Conservation (phyloP, 148 eudicot genomes). For the Oxyria digyna region DNA sequence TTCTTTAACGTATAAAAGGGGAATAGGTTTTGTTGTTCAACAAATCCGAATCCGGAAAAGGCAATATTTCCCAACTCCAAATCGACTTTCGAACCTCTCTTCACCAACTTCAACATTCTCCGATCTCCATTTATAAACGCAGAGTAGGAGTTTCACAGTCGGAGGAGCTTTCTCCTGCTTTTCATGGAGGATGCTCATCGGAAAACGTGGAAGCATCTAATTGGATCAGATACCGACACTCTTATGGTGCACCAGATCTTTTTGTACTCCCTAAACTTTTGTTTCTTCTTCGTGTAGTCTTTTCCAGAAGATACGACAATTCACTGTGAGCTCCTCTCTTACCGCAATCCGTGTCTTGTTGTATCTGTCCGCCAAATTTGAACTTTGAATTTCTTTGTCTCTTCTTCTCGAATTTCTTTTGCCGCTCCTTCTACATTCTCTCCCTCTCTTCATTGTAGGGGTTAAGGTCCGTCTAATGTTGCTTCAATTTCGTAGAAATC, state of each 20-base stretch:
- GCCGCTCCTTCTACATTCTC: neutral
- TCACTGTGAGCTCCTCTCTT: neutral
- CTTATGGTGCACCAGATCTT: neutral
- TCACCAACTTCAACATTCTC: neutral
- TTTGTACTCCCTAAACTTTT: neutral
- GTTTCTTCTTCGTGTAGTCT: neutral
- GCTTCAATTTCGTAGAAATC: neutral
- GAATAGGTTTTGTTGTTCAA: neutral
- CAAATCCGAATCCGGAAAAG: neutral
- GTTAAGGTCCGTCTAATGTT: neutral
- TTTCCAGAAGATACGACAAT: neutral
- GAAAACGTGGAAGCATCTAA: neutral
- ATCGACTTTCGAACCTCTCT: neutral
- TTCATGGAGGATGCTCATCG: neutral
- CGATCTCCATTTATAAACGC: neutral
- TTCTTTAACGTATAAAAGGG: neutral
- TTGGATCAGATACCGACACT: neutral
- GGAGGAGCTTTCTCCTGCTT: too few species aligned
- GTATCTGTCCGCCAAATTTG: neutral
- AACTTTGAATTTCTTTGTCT: conserved; percentile 8
- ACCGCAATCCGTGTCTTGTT: neutral
- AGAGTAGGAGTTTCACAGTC: neutral
- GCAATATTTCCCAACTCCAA: neutral
- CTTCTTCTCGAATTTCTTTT: conserved; percentile 2
- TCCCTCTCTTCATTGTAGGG: neutral